These are phyloP conservation scores for Edaphochlamys debaryana DNA, from an alignment of 139 green algal species.

Conservation along the genomic window DNA sequence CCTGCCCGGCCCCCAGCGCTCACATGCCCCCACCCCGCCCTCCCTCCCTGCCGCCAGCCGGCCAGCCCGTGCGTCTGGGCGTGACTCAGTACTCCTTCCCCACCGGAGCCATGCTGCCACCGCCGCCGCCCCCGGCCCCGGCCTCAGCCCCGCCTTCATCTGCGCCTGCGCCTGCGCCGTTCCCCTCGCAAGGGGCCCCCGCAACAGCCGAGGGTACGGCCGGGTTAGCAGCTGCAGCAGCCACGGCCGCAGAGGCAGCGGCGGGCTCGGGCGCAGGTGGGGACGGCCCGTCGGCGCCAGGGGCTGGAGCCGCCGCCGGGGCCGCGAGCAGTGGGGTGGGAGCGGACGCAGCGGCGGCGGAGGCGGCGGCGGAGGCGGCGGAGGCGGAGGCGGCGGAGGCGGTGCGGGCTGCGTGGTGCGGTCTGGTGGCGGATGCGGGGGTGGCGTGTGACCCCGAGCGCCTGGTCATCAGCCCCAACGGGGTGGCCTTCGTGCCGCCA, in stretches of 20 bases:
- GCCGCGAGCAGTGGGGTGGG: no score
- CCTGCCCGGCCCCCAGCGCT: neutral
- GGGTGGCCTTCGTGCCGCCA: slow-evolving; percentile 81
- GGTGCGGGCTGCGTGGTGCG: neutral
- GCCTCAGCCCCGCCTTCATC: no score
- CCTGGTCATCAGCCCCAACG: slow-evolving; percentile 89
- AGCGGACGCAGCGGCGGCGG: neutral
- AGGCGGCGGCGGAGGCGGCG: neutral
- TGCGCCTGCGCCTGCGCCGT: no score
- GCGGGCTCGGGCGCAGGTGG: no score
- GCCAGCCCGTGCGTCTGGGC: slow-evolving; percentile 20
- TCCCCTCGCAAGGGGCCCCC: neutral
- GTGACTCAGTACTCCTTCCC: slow-evolving; percentile 41
- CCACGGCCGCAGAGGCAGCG: no score
- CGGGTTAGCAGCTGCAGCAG: no score
- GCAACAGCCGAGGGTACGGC: neutral
- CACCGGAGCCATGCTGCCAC: slow-evolving; percentile 4
- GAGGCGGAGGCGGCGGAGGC: neutral
- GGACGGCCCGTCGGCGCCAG: neutral
- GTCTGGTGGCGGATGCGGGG: neutral
- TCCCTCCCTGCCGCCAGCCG: neutral
- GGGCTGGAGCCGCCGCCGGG: neutral
- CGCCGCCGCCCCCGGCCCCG: neutral
- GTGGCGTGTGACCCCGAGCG: slow-evolving; percentile 26
- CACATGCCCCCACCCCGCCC: neutral